Percentiles rank a stretch among this genome's conserved stretches.
phyloP scores from a whole-genome alignment of 2,329 filamentous ascomycete genomes.

The Gaeumannomyces tritici region DNA sequence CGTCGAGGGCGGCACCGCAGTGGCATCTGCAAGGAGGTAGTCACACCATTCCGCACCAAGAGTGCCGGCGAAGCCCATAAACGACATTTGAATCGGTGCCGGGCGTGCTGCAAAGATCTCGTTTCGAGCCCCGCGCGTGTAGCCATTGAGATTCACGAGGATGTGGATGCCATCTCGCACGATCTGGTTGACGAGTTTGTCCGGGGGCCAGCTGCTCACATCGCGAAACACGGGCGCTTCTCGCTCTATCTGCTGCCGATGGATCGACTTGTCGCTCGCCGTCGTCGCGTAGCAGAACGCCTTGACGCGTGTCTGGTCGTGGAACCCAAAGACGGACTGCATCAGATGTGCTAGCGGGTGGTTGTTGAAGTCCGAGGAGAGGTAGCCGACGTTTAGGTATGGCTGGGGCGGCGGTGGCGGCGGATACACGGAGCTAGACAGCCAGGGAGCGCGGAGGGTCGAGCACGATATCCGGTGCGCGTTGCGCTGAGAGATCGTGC shows the following conservation, averaged over 20 bases:
- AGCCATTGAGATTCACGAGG: conserved; percentile 94
- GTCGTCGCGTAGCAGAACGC: conserved; percentile 97
- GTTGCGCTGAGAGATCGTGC: conserved; percentile 90
- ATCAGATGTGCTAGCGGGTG: conserved; percentile 95
- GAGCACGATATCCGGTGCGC: conserved; percentile 87
- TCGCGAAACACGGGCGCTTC: conserved; percentile 90
- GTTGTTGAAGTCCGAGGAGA: conserved; percentile 98
- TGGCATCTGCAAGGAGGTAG: conserved; percentile 85
- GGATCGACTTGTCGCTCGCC: conserved; percentile 75
- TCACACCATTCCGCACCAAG: conserved; percentile 98
- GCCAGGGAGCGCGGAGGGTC: conserved; percentile 78
- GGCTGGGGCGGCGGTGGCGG: conserved; percentile 76
- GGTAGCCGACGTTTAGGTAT: conserved; percentile 84
- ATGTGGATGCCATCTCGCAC: conserved; percentile 85
- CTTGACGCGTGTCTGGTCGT: conserved; percentile 62
- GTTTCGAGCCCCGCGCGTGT: conserved; percentile 92
- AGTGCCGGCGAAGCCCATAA: conserved; percentile 97
- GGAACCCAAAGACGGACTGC: conserved; percentile 96
- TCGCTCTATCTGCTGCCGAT: conserved; percentile 85
- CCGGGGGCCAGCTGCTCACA: conserved; percentile 76
- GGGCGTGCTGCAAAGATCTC: conserved; percentile 94
- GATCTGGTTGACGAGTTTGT: conserved; percentile 78
- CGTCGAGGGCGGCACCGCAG: conserved; percentile 73
- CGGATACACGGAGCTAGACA: conserved; percentile 70
- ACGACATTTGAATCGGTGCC: conserved; percentile 96